Evolutionary conservation across 352 stramenopile species (phyloP).

Genomic region (Phytophthora nicotianae): DNA sequence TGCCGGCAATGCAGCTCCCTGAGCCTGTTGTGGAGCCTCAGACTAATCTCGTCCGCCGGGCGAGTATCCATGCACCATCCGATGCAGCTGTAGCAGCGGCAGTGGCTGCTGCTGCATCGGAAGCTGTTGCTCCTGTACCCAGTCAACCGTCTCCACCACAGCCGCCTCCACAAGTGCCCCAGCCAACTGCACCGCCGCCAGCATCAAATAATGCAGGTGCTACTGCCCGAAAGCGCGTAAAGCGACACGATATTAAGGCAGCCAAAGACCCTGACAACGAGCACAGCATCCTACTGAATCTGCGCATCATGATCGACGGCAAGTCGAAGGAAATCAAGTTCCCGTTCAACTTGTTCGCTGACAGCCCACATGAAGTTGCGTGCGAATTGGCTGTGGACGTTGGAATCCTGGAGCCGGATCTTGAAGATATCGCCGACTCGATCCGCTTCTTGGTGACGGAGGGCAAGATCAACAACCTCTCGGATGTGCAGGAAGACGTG

Average conservation of each 20-base stretch:
- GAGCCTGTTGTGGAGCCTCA: conserved; percentile 37
- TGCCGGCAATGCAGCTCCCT: conserved; percentile 39
- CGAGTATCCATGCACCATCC: conserved; percentile 38
- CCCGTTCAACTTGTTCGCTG: conserved; percentile 94
- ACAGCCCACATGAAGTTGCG: conserved; percentile 94
- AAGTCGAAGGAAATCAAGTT: conserved; percentile 98
- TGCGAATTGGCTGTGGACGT: conserved; percentile 95
- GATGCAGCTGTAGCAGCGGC: conserved; percentile 18
- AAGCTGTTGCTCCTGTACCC: conserved; percentile 8
- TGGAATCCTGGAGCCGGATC: conserved; percentile 90
- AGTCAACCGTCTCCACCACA: conserved; percentile 2
- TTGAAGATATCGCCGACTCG: conserved; percentile 94
- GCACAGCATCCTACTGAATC: conserved; percentile 87
- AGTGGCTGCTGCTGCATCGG: conserved; percentile 19
- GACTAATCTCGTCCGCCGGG: conserved; percentile 28
- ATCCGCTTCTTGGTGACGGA: conserved; percentile 90
- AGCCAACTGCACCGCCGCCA: conserved; percentile 5
- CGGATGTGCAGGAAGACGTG: conserved; percentile 75
- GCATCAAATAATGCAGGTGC: conserved; percentile 1
- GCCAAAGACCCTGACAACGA: conserved; percentile 81
- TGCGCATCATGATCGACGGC: conserved; percentile 90
- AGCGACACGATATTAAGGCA: conserved; percentile 85
- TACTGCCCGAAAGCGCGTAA: conserved; percentile 55
- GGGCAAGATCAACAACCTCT: conserved; percentile 87
- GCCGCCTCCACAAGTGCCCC: conserved; percentile 7